These are phyloP conservation scores for Didymella lethalis DNA, from an alignment of 2,329 filamentous ascomycete species.

Conservation along the genomic window DNA sequence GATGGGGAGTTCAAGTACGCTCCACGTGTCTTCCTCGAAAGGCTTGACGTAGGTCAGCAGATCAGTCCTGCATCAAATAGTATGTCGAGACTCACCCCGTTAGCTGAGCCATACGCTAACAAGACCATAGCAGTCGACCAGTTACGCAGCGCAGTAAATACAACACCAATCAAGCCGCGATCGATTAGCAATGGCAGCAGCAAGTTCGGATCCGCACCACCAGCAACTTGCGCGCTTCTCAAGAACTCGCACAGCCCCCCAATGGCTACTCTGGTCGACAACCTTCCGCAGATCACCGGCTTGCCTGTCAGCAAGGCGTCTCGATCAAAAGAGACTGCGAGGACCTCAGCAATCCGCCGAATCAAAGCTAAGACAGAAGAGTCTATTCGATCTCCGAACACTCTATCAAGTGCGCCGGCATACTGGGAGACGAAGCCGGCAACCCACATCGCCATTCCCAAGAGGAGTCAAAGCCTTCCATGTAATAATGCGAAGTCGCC, in stretches of 20 bases:
- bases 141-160: conserved; percentile 19
- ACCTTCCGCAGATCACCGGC: not conserved
- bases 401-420: not conserved
- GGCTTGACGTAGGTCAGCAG: conserved; percentile 8
- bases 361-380: conserved; percentile 4
- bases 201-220: not conserved
- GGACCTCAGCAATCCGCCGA: not conserved
- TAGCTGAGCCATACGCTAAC: not conserved
- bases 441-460: not conserved
- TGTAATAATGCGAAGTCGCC: not conserved
- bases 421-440: not conserved
- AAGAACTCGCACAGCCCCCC: not conserved
- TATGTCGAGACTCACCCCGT: not conserved
- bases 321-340: not conserved
- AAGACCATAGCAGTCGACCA: not conserved
- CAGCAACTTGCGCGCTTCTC: not conserved
- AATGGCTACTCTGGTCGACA: not conserved
- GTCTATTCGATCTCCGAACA: not conserved
- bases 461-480: not conserved
- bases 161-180: conserved; percentile 20
- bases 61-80: not conserved
- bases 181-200: not conserved
- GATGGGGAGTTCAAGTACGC: conserved; percentile 30
- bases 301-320: not conserved
- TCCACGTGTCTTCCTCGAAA: conserved; percentile 33